Percentiles rank a stretch among this genome's conserved stretches.
phyloP scores from a whole-genome alignment of 805 yeast genomes.

The Kodamaea sagamina region DNA sequence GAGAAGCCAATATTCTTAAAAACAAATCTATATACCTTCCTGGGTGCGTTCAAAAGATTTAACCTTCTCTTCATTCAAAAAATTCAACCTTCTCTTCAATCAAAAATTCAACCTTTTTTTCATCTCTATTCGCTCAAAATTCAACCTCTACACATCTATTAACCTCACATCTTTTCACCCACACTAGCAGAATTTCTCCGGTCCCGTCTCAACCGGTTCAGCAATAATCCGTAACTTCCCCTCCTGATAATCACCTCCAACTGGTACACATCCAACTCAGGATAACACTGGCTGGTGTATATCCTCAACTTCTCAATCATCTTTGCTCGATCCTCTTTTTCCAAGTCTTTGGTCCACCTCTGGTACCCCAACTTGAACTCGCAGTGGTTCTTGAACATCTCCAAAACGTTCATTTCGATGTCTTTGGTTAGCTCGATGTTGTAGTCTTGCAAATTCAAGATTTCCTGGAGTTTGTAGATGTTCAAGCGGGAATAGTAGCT shows the following conservation, averaged over 20 bases:
- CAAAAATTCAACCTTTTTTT: background rate
- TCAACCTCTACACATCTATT: too few species aligned
- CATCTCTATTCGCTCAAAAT: background rate
- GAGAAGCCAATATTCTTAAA: too few species aligned
- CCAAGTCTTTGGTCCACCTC: slow-evolving; percentile 85
- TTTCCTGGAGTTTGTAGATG: slow-evolving; percentile 53
- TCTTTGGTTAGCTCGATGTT: slow-evolving; percentile 55
- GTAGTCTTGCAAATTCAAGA: slow-evolving; percentile 46
- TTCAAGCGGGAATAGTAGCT: slow-evolving; percentile 57
- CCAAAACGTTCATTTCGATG: slow-evolving; percentile 54
- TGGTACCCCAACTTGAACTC: slow-evolving; percentile 74
- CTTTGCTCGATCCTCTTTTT: slow-evolving; percentile 48
- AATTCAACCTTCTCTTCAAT: too few species aligned
- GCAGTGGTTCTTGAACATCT: slow-evolving; percentile 55
- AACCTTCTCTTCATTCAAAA: too few species aligned
- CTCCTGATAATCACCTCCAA: slow-evolving; percentile 76
- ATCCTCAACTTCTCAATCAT: slow-evolving; percentile 51
- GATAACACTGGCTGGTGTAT: slow-evolving; percentile 49
- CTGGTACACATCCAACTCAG: slow-evolving; percentile 51
- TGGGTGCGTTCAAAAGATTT: too few species aligned
- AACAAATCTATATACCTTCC: too few species aligned
- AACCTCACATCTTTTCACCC: background rate
- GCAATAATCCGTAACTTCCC: slow-evolving; percentile 81
- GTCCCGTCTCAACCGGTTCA: slow-evolving; percentile 69
- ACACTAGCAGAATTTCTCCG: slow-evolving; percentile 28